These are phyloP conservation scores for Lyophyllum semitale DNA, from an alignment of 768 basidiomycete genomes.

Conservation along the genomic window DNA sequence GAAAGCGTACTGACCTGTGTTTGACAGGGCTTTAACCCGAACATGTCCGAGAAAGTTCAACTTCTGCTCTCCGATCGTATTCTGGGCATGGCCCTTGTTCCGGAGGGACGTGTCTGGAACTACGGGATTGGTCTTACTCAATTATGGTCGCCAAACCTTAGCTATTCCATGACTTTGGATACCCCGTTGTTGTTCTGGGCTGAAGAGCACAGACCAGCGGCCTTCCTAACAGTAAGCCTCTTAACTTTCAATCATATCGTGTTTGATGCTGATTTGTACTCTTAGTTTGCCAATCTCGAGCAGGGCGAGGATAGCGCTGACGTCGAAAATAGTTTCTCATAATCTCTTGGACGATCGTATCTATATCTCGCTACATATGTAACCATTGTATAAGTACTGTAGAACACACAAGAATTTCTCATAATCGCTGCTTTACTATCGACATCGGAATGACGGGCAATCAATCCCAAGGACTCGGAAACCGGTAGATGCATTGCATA, in stretches of 20 bases:
- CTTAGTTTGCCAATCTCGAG: conserved; percentile 86
- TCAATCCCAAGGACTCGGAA: neutral
- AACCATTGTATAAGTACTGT: conserved; percentile 19
- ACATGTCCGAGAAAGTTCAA: conserved; percentile 96
- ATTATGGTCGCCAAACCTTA: conserved; percentile 80
- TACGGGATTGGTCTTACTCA: conserved; percentile 94
- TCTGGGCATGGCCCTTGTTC: conserved; percentile 93
- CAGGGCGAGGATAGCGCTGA: conserved; percentile 92
- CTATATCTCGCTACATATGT: conserved; percentile 9
- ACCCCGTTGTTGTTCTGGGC: conserved; percentile 97
- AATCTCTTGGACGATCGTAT: conserved; percentile 26
- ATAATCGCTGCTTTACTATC: neutral
- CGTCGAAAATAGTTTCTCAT: conserved; percentile 93
- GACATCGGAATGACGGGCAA: neutral
- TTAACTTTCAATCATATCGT: neutral
- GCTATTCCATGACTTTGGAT: conserved; percentile 84
- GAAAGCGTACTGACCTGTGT: conserved; percentile 4
- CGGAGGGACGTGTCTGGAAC: conserved; percentile 95
- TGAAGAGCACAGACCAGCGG: conserved; percentile 90
- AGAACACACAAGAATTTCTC: conserved; percentile 5
- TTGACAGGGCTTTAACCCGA: conserved; percentile 88
- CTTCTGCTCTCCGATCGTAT: conserved; percentile 93
- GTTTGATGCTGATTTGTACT: conserved; percentile 9
- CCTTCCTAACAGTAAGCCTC: conserved; percentile 82
- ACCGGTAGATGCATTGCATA: neutral